phyloP scores from a whole-genome alignment of 495 filamentous ascomycete species.

The Aspergillus hancockii region DNA sequence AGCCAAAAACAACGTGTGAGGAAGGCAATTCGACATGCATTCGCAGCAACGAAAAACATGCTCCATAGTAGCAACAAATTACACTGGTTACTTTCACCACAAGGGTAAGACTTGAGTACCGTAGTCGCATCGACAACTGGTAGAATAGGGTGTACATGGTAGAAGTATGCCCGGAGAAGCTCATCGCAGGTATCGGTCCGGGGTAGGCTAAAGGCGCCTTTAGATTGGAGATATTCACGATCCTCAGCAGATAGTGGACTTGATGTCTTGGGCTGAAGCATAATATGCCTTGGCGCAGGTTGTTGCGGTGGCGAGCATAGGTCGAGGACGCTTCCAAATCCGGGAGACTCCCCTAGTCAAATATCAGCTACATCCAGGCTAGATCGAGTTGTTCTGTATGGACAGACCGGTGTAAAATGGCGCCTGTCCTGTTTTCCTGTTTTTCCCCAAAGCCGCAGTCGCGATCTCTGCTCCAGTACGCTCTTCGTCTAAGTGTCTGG shows the following conservation, averaged over 20 bases:
- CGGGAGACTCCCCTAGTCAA: constrained; percentile 24
- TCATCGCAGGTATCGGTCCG: constrained; percentile 21
- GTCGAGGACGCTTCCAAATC: constrained; percentile 26
- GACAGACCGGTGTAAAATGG: constrained; percentile 33
- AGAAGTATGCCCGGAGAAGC: constrained; percentile 35
- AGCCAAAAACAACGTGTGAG: not conserved
- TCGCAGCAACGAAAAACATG: constrained; percentile 40
- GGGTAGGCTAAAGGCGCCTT: constrained; percentile 34
- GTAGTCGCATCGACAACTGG: constrained; percentile 38
- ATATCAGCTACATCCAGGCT: not conserved
- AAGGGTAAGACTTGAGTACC: constrained; percentile 28
- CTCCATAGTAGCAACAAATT: constrained; percentile 44
- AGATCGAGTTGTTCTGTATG: not conserved
- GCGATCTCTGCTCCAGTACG: constrained; percentile 33
- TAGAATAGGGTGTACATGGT: constrained; percentile 41
- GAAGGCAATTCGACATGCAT: constrained; percentile 25
- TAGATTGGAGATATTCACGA: constrained; percentile 26
- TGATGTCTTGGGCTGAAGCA: constrained; percentile 23
- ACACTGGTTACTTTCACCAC: constrained; percentile 26
- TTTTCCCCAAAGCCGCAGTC: constrained; percentile 25
- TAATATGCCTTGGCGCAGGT: constrained; percentile 27
- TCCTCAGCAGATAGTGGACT: constrained; percentile 26
- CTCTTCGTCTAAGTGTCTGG: constrained; percentile 23
- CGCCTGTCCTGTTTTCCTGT: constrained; percentile 20
- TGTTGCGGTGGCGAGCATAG: constrained; percentile 21